Evolutionary conservation across 1,139 yeast species (phyloP), one percentile per base, ranked within the genome.

Genomic region (Pichia sp.): DNA sequence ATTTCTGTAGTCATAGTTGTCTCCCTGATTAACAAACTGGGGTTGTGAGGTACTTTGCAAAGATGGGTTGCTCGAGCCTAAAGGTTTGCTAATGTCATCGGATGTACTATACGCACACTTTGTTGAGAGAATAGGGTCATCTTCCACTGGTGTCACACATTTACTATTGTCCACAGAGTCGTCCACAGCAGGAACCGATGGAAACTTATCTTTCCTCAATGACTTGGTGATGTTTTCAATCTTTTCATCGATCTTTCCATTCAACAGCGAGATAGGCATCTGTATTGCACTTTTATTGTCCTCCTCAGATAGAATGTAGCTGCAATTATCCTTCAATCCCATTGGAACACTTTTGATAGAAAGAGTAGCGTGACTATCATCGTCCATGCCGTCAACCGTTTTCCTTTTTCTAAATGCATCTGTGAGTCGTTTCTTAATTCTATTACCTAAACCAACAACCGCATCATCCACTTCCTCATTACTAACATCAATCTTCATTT

Each of bases 381-480:
- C 22, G 11, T 21, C 22, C 8, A 9, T 11, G 8, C 10, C 11
- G 11, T 21, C 11, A 23, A n/a, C 26, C 14, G 26, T 6, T 18
- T 32, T 33, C 41, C 44, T 33, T 29, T 46, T 39, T 30, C 63
- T 66, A 37, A 74, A 56, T 0, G 86, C 85, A 38, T 69, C 69
- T 2, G 78, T 65, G 17, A 83, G 60, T 25, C 82, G 74, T 42
- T 73, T 71, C 44, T 68, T 74, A 30, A 86, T 69, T 42, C 79
- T 67, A 30, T 75, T 70, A 6, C 91, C 91, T 35, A 84, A 67
- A 10, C 95, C 95, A 27, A 78, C 72, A 3, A 86, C 86, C 1
- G 96, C 95, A 45, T 74, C 72, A 45, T 77, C 71, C 13, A 83
- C 71, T 46, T 85, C 94, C 44, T 77, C 79, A 32, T 67, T 70